Conservation (phyloP, 768 basidiomycete genomes). For the Mycena alexandri region DNA sequence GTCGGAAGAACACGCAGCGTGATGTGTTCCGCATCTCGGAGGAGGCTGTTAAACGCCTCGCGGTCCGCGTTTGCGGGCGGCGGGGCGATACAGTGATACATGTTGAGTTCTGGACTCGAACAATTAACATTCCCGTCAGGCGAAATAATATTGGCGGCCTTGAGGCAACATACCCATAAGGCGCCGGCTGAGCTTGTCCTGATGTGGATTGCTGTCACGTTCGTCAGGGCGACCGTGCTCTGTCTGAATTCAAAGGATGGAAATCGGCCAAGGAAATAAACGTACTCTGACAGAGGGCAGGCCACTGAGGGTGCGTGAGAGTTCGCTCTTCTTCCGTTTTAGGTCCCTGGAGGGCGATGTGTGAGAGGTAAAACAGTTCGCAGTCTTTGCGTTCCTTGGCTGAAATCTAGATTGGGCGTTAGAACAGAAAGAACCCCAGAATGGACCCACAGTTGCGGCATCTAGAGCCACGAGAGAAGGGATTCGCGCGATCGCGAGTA, state of each 20-base stretch:
- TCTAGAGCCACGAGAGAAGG: conserved; percentile 74
- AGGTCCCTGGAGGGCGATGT: conserved; percentile 63
- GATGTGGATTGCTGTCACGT: conserved; percentile 44
- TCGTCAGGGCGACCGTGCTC: conserved; percentile 71
- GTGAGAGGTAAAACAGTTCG: conserved; percentile 86
- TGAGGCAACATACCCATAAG: conserved; percentile 65
- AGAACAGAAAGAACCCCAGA: not conserved
- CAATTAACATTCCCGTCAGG: conserved; percentile 12
- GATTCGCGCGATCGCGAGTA: conserved; percentile 75
- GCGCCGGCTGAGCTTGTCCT: conserved; percentile 69
- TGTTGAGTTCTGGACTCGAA: conserved; percentile 44
- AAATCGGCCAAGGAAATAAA: conserved; percentile 25
- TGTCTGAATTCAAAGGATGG: conserved; percentile 42
- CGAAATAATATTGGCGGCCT: conserved; percentile 1
- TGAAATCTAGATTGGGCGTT: conserved; percentile 64
- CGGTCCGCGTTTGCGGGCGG: conserved; percentile 40
- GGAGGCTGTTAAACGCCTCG: conserved; percentile 30
- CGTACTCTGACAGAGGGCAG: conserved; percentile 72
- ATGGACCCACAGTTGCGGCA: conserved; percentile 67
- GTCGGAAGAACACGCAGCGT: conserved; percentile 71
- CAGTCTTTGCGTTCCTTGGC: conserved; percentile 80
- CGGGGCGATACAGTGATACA: conserved; percentile 44
- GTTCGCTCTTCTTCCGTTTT: conserved; percentile 57
- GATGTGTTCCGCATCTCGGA: conserved; percentile 39
- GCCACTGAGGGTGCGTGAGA: conserved; percentile 75